Conservation (phyloP, 305 asterid species). For the Fraxinus sp. region DNA sequence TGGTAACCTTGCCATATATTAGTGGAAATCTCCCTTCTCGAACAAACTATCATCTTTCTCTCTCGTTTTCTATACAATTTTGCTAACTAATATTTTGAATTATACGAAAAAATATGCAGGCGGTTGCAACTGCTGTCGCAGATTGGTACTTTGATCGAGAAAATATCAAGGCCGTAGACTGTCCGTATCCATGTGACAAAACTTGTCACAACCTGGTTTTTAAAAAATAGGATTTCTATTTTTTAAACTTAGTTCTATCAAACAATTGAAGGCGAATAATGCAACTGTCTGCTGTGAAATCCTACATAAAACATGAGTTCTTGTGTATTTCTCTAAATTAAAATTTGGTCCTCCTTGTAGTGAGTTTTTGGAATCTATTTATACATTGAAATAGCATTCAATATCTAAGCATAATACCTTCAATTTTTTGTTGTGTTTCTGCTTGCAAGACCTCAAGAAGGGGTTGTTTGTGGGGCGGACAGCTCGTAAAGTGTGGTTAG, state of each 20-base stretch:
- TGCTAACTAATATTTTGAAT: neutral
- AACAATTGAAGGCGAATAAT: neutral
- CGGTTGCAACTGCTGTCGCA: constrained; percentile 76
- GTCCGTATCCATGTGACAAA: constrained; percentile 85
- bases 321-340: constrained; percentile 1
- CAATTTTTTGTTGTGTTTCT: neutral
- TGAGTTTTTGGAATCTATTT: neutral
- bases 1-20: neutral
- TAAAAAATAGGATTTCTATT: neutral
- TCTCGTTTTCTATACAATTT: neutral
- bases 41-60: neutral
- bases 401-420: neutral
- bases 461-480: neutral
- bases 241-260: neutral
- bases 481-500: neutral
- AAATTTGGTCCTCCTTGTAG: neutral
- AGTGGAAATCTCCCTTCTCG: neutral
- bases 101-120: constrained; percentile 42
- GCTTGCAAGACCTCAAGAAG: neutral
- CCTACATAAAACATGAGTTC: constrained; percentile 6
- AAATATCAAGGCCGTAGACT: constrained; percentile 55
- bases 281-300: neutral
- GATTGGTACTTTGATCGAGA: constrained; percentile 83
- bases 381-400: neutral
- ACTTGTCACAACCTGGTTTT: constrained; percentile 62